phyloP scores from a whole-genome alignment of 208 protist genomes.

The Leishmania turanica region DNA sequence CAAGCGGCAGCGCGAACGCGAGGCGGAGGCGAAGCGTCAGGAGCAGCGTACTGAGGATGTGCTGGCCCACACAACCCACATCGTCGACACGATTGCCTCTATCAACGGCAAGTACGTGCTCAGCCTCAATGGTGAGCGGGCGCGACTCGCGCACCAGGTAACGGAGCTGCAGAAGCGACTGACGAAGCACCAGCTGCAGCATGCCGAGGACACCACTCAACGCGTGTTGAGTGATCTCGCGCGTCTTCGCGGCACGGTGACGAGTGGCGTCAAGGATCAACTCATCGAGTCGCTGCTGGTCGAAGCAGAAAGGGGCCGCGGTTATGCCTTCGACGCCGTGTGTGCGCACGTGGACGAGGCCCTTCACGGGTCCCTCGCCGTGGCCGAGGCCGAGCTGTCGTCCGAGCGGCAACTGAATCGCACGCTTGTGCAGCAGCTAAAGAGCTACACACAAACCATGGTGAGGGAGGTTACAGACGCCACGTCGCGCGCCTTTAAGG shows the following conservation, averaged over 20 bases:
- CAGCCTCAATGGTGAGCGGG: constrained; percentile 22
- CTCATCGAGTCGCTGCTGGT: constrained; percentile 11
- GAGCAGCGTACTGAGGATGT: constrained; percentile 34
- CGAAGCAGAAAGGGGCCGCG: constrained; percentile 18
- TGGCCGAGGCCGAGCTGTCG: constrained; percentile 34
- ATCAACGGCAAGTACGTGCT: constrained; percentile 28
- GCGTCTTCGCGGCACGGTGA: constrained; percentile 13
- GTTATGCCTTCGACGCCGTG: constrained; percentile 17
- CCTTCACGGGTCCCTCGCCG: constrained; percentile 23
- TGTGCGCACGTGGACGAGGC: constrained; percentile 22
- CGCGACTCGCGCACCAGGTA: constrained; percentile 5
- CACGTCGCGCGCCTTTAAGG: constrained; percentile 39
- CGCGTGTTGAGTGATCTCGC: constrained; percentile 12
- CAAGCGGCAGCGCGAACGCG: constrained; percentile 30
- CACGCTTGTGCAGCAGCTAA: constrained; percentile 47
- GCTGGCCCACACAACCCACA: constrained; percentile 29
- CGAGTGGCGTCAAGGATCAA: constrained; percentile 17
- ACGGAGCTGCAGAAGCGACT: constrained; percentile 14
- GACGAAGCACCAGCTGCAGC: constrained; percentile 1
- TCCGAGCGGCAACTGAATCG: constrained; percentile 44
- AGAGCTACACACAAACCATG: constrained; percentile 32
- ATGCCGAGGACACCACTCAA: constrained; percentile 12
- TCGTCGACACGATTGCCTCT: constrained; percentile 26
- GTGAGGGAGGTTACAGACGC: constrained; percentile 33
- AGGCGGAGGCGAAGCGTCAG: constrained; percentile 18